These are phyloP conservation scores for Takakia lepidozioides DNA, from an alignment of 225 moss, liverwort and hornwort species.

Conservation along the genomic window DNA sequence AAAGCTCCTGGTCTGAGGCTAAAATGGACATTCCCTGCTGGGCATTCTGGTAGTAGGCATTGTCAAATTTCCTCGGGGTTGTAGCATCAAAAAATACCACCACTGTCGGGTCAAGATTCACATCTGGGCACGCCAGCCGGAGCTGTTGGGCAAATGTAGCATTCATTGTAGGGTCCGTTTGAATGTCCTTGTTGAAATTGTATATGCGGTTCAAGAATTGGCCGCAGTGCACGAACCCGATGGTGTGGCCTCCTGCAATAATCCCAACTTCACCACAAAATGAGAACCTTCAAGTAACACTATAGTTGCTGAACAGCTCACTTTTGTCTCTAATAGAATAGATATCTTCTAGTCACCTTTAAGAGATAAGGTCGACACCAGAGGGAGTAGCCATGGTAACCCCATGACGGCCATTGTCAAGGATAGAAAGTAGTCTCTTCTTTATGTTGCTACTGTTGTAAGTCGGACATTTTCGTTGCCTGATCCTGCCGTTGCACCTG, in stretches of 20 bases:
- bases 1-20: conserved; percentile 23
- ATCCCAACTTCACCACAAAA: too few species aligned
- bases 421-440: too few species aligned
- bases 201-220: conserved; percentile 27
- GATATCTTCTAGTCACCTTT: too few species aligned
- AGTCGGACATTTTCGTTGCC: too few species aligned
- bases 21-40: conserved; percentile 18
- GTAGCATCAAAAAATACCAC: conserved; percentile 14
- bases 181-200: conserved; percentile 13
- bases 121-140: conserved; percentile 15
- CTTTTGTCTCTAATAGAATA: too few species aligned
- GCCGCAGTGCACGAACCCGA: conserved; percentile 28
- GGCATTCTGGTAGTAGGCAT: conserved; percentile 28
- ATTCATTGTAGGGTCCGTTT: conserved; percentile 22
- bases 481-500: too few species aligned
- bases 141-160: conserved; percentile 9
- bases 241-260: conserved; percentile 31
- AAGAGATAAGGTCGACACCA: too few species aligned
- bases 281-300: too few species aligned
- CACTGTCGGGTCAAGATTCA: not conserved
- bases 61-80: conserved; percentile 26
- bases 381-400: too few species aligned
- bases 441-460: too few species aligned
- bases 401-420: too few species aligned
- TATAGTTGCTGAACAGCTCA: too few species aligned